Evolutionary conservation across 495 filamentous ascomycete genomes (phyloP), one percentile per base, ranked within the genome.

Genomic region (Penicillium psychrofluorescens): DNA sequence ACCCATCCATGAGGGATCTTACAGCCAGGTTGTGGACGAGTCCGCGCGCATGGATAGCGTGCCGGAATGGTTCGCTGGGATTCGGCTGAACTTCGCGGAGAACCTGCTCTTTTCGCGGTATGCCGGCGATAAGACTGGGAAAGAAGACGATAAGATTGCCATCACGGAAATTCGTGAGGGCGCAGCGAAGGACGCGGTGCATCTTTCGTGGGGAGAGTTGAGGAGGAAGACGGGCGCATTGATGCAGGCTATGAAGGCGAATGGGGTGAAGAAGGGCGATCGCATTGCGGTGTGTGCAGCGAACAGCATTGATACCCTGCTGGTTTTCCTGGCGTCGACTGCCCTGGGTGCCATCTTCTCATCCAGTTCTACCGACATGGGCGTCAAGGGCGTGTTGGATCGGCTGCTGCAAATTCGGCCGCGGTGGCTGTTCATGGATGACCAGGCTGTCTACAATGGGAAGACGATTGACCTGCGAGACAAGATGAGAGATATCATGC

Each of bases 31-130:
- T n/a, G 76, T 88, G 13, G 84, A 90, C 55, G 78, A 86, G 53
- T 69, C 57, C 29, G 71, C 71, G 12, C 76, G 78, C 30, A 85
- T 91, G 51, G 81, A 89, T 49, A 69, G 70, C 16, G 67, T 88
- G 7, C 84, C 84, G 5, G 58, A 66, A 29, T 88, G 83, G 71
- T 70, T 70, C 38, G 53, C 72, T 7, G 85, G 81, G 4, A 69
- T 86, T 4, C 75, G 68, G 15, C 64, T 90, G 37, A 92, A 92
- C 53, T 90, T 89, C 52, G 85, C 86, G 3, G 84, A 90, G 65
- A 92, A 92, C 51, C 64, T 90, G 15, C 74, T 92, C 11, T 70
- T 65, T 43, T 58, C 59, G 1, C 45, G 43, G 7, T 13, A 27
- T 30, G 16, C 45, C 39, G 38, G 53, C 15, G 31, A 50, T 44